Base-by-base conservation (phyloP, 176 grass and related monocot species). In the Oryza longistaminata region DNA sequence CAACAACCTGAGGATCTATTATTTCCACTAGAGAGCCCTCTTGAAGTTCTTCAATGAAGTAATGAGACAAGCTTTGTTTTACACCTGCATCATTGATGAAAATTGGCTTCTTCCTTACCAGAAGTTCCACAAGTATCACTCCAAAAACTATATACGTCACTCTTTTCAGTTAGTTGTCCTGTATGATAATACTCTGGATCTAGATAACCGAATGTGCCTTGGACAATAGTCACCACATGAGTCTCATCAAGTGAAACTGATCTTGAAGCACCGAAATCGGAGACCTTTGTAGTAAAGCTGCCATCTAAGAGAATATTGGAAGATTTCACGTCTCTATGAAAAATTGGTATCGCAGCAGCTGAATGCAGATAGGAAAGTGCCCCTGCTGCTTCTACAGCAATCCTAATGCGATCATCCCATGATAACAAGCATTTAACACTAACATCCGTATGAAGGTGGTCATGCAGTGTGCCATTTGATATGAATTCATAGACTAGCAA, bases 111-210 rank as follows among this genome's bases (percentile, higher is more conserved):
- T 85, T 90, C 15, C 83, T 82, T 10, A 26, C 29, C 7, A 92
- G 1, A 21, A 94, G 68, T 74, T 89, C 84, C 1, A 85, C 81
- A 1, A 94, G 29, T 39, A 92, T 88, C 12, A 94, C 87, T 44
- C 90, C 90, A 40, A 94, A 94, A 94, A 31, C 85, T 94, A 44
- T 88, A 94, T 9, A 91, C 86, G 58, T 94, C 92, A 40, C 88
- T 94, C 58, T 91, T 91, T 10, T 89, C 80, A 0, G 75, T 90
- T 0, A 92, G 10, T 66, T 85, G 50, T 1, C 92, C 76, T 0
- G 84, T 90, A 48, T 85, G 21, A 61, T 88, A 90, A 49, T 90
- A 87, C 64, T 87, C 43, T 0, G 80, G 85, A 6, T 88, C 90
- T 71, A 88, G 52, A 46, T 91, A 91, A 19, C 86, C 90, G 14